A percentile compares a stretch with the other conserved stretches of the same genome.
phyloP scores from a whole-genome alignment of 352 stramenopile genomes.

The Globisporangium mamillatum region DNA sequence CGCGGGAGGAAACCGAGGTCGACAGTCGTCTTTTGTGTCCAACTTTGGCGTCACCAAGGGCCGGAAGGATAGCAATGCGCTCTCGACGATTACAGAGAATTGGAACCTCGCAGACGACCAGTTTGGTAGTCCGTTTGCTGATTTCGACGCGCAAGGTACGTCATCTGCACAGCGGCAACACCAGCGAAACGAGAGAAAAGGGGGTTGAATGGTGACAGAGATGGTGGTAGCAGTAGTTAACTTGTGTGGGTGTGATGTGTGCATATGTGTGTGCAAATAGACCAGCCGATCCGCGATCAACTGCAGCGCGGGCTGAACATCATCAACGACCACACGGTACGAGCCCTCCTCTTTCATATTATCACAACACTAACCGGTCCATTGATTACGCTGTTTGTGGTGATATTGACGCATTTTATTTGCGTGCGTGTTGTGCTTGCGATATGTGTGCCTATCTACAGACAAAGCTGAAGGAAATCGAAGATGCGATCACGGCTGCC shows the following conservation, averaged over 20 bases:
- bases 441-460: constrained; percentile 15
- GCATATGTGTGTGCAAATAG: constrained; percentile 21
- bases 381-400: neutral
- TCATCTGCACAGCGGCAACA: neutral
- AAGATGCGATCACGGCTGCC: constrained; percentile 78
- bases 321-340: constrained; percentile 85
- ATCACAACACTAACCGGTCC: neutral
- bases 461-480: constrained; percentile 86
- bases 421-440: neutral
- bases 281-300: constrained; percentile 82
- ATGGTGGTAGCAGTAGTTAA: neutral
- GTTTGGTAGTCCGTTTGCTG: constrained; percentile 70
- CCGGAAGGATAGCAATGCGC: constrained; percentile 66
- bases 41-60: constrained; percentile 71
- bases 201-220: neutral
- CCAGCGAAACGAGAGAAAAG: neutral
- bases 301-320: constrained; percentile 76
- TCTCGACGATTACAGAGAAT: constrained; percentile 87
- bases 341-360: neutral
- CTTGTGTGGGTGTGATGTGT: neutral
- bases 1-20: constrained; percentile 18
- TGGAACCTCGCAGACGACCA: constrained; percentile 81
- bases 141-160: constrained; percentile 78
- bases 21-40: constrained; percentile 71
- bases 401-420: neutral